Evolutionary conservation across 192 early-diverging fungal genomes (phyloP).

Genomic region (Spizellomyces sp.): DNA sequence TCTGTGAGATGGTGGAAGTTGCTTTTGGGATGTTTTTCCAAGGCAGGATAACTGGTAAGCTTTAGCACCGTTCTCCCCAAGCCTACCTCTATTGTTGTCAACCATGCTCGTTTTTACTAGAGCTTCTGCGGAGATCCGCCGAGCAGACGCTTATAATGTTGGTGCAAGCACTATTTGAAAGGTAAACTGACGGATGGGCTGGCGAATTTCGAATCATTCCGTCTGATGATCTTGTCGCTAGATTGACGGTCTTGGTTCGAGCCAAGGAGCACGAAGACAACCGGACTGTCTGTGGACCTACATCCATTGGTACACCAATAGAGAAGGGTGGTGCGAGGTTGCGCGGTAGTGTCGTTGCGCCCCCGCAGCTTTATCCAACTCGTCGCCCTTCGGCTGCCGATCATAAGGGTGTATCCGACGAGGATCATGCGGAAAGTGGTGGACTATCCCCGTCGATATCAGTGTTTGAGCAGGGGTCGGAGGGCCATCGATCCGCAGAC

Average conservation of each 20-base stretch:
- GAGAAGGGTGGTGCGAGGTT: not conserved
- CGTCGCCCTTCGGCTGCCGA: no score
- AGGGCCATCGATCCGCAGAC: not conserved
- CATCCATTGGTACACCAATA: not conserved
- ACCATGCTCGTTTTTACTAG: slow-evolving; percentile 34
- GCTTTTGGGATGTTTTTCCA: slow-evolving; percentile 97
- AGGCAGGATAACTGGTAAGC: slow-evolving; percentile 74
- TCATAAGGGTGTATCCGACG: no score
- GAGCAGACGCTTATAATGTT: slow-evolving; percentile 79
- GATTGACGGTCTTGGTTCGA: slow-evolving; percentile 13
- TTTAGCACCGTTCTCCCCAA: not conserved
- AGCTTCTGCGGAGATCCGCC: slow-evolving; percentile 74
- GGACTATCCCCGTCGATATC: no score
- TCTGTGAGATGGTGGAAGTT: slow-evolving; percentile 98
- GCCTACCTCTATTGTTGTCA: not conserved
- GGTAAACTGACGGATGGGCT: slow-evolving; percentile 11
- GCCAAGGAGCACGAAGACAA: slow-evolving; percentile 17
- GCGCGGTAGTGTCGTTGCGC: no score
- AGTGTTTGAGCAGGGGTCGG: no score
- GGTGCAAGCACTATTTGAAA: slow-evolving; percentile 75
- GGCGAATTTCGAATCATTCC: no score
- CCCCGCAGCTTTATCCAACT: no score
- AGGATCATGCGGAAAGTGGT: no score
- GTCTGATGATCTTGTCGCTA: not conserved
- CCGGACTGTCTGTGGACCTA: not conserved